Percentiles rank a stretch among this genome's conserved stretches.
Evolutionary conservation across 2,329 filamentous ascomycete genomes (phyloP).

Genomic region (Sclerotiophoma versabilis): DNA sequence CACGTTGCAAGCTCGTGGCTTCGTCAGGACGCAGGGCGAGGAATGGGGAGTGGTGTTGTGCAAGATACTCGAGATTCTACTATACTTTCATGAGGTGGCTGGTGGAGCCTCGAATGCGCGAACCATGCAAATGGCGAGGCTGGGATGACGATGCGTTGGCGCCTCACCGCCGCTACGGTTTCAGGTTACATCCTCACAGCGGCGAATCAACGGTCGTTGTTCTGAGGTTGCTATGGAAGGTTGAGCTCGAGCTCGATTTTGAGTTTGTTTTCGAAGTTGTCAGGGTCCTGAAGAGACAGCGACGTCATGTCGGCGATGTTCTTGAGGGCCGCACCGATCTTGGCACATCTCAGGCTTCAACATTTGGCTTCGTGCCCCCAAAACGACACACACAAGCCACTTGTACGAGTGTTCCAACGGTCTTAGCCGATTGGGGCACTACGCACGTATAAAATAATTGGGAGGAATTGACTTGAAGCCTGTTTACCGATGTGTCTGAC

Average conservation of each 20-base stretch:
- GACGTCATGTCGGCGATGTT: conserved; percentile 14
- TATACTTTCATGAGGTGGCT: conserved; percentile 37
- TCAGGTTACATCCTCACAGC: conserved; percentile 11
- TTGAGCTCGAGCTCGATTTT: background rate
- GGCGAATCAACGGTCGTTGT: conserved; percentile 3
- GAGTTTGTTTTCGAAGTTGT: background rate
- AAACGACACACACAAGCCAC: too few relatives aligned
- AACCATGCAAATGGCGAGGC: conserved; percentile 44
- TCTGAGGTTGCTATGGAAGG: background rate
- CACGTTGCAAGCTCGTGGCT: conserved; percentile 11
- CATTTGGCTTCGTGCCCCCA: too few relatives aligned
- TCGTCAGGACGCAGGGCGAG: conserved; percentile 22
- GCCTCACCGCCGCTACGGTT: conserved; percentile 27
- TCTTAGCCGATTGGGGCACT: too few relatives aligned
- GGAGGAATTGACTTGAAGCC: too few relatives aligned
- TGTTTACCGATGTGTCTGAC: too few relatives aligned
- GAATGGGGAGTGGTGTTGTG: conserved; percentile 19
- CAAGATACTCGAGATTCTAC: conserved; percentile 15
- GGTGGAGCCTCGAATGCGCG: conserved; percentile 28
- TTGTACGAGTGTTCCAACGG: too few relatives aligned
- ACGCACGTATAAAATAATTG: too few relatives aligned
- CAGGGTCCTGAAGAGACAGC: background rate
- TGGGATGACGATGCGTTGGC: conserved; percentile 44
- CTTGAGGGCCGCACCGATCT: background rate
- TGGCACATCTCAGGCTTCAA: conserved; percentile 1